Conservation (phyloP, 2,329 filamentous ascomycete genomes). For the Microcyclosporella mali region DNA sequence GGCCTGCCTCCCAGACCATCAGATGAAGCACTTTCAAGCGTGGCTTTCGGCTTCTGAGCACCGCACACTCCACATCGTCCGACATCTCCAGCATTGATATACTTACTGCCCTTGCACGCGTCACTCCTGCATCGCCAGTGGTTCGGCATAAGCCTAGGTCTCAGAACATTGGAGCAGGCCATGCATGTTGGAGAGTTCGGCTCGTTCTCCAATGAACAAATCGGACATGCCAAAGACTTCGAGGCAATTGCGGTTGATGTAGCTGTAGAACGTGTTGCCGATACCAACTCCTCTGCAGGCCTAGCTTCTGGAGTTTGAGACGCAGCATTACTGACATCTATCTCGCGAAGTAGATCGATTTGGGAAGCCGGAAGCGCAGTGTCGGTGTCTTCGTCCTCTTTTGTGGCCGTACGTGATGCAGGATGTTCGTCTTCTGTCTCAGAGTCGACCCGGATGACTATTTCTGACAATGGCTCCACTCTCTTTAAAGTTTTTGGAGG, state of each 20-base stretch:
- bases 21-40: not conserved
- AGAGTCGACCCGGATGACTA: conserved; percentile 1
- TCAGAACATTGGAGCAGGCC: conserved; percentile 65
- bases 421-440: conserved; percentile 14
- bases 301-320: conserved; percentile 4
- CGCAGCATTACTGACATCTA: conserved; percentile 6
- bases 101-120: conserved; percentile 51
- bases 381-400: not conserved
- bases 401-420: not conserved
- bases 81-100: conserved; percentile 64
- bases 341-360: conserved; percentile 7
- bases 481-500: too few species aligned
- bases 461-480: too few species aligned
- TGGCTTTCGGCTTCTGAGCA: conserved; percentile 23
- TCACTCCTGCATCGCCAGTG: conserved; percentile 60
- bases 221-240: conserved; percentile 35
- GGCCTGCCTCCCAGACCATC: conserved; percentile 5
- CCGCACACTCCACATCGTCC: conserved; percentile 67
- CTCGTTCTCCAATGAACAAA: conserved; percentile 65
- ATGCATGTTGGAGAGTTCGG: conserved; percentile 52
- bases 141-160: conserved; percentile 45
- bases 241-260: conserved; percentile 1
- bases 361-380: conserved; percentile 1
- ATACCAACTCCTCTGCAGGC: not conserved
- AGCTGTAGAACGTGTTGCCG: not conserved